Evolutionary conservation across 371 early-diverging fungal genomes (phyloP).

Genomic region (Amoeboaphelidium protococcarum): DNA sequence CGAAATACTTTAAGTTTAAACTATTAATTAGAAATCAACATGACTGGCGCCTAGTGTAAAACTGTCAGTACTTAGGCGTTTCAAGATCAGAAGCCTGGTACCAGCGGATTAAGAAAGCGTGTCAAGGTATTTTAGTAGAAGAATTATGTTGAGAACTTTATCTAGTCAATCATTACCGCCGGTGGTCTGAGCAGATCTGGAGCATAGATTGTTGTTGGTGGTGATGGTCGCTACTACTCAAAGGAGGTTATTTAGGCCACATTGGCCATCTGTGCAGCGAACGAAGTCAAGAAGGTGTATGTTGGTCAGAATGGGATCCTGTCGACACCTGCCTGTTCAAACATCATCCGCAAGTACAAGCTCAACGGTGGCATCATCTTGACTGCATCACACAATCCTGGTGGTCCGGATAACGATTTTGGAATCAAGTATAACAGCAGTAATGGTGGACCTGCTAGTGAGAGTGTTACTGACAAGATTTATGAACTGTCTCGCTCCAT

Average conservation of each 20-base stretch:
- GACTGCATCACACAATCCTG: conserved; percentile 94
- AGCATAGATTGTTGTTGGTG: conserved; percentile 78
- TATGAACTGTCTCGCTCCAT: conserved; percentile 42
- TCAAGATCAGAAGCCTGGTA: conserved; percentile 88
- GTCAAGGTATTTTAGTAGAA: conserved; percentile 80
- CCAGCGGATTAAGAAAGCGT: conserved; percentile 79
- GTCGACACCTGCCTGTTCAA: conserved; percentile 78
- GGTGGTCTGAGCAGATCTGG: conserved; percentile 36
- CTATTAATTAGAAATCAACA: too few species aligned
- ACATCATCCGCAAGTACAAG: conserved; percentile 59
- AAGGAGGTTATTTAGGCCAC: conserved; percentile 67
- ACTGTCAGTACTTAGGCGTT: conserved; percentile 17
- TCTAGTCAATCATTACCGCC: conserved; percentile 52
- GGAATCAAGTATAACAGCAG: conserved; percentile 89
- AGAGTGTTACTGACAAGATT: conserved; percentile 66
- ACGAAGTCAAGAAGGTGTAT: conserved; percentile 57
- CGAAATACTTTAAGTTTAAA: too few species aligned
- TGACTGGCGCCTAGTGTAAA: conserved; percentile 12
- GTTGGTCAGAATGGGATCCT: conserved; percentile 79
- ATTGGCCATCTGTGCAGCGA: conserved; percentile 55
- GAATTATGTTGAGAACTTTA: conserved; percentile 86
- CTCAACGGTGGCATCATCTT: conserved; percentile 77
- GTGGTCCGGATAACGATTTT: conserved; percentile 89
- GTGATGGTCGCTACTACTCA: conserved; percentile 78
- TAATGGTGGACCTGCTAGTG: conserved; percentile 93